A percentile compares a stretch with the other conserved stretches of the same genome.
Conservation (phyloP, 2,329 filamentous ascomycete species). For the Magnaporthiopsis rhizophila region DNA sequence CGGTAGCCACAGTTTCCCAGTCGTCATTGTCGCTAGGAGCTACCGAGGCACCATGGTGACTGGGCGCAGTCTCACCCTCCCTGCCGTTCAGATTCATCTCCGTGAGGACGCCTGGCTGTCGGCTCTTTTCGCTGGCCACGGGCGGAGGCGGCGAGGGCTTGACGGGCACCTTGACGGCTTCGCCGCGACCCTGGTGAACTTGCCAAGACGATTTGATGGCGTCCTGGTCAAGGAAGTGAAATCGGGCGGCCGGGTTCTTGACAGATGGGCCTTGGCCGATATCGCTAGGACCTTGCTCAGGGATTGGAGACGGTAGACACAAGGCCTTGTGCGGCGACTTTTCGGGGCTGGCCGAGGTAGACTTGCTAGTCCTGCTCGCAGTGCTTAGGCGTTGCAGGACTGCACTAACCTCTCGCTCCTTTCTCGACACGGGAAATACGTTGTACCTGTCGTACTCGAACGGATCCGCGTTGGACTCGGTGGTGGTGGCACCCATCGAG, state of each 20-base stretch:
- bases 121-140: not conserved
- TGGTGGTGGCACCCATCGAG: slow-evolving; percentile 21
- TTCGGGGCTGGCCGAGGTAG: slow-evolving; percentile 16
- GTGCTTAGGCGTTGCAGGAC: slow-evolving; percentile 26
- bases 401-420: slow-evolving; percentile 35
- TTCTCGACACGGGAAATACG: slow-evolving; percentile 27
- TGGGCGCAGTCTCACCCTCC: not conserved
- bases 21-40: slow-evolving; percentile 24
- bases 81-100: slow-evolving; percentile 4
- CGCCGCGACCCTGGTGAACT: not conserved
- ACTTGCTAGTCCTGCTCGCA: slow-evolving; percentile 17
- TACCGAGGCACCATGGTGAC: not conserved
- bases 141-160: not conserved
- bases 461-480: slow-evolving; percentile 31
- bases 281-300: slow-evolving; percentile 8
- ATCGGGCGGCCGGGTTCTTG: not conserved
- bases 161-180: slow-evolving; percentile 2
- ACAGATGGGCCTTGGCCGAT: no score
- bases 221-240: not conserved
- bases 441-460: slow-evolving; percentile 39
- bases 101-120: not conserved
- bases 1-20: slow-evolving; percentile 30
- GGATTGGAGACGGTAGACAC: slow-evolving; percentile 11
- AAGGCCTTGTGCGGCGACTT: slow-evolving; percentile 20
- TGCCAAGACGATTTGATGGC: slow-evolving; percentile 5